Percentiles rank a stretch among this genome's conserved stretches.
phyloP scores from a whole-genome alignment of 179 eudicot species.

The Drosera spatulata region DNA sequence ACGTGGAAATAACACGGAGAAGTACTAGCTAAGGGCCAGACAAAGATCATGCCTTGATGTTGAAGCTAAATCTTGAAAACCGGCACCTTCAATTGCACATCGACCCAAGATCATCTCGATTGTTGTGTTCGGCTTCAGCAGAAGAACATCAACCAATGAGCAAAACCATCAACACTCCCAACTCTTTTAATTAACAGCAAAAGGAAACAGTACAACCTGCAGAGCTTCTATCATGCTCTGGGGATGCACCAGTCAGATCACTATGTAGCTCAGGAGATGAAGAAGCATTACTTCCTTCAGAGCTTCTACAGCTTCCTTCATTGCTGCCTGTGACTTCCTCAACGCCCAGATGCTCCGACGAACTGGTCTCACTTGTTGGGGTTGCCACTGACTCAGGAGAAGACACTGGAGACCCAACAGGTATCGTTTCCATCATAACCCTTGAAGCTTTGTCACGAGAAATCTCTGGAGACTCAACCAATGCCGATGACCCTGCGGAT shows the following conservation, averaged over 20 bases:
- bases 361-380: constrained; percentile 15
- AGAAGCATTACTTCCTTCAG: constrained; percentile 22
- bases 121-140: background rate
- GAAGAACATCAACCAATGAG: background rate
- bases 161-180: background rate
- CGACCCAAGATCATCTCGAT: no score
- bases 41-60: no score
- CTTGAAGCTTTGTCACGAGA: background rate
- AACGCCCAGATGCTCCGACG: constrained; percentile 11
- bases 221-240: constrained; percentile 11
- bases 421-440: background rate
- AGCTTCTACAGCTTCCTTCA: constrained; percentile 10
- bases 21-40: no score
- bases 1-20: no score
- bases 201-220: constrained; percentile 35
- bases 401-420: background rate
- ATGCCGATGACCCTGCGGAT: constrained; percentile 12
- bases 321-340: constrained; percentile 12
- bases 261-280: constrained; percentile 14
- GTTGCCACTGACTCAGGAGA: constrained; percentile 1
- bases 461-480: constrained; percentile 4
- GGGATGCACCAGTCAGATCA: constrained; percentile 17
- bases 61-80: no score
- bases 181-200: background rate
- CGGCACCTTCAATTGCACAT: no score